Conservation (phyloP, 805 yeast species). For the Isabelozyma heimii region DNA sequence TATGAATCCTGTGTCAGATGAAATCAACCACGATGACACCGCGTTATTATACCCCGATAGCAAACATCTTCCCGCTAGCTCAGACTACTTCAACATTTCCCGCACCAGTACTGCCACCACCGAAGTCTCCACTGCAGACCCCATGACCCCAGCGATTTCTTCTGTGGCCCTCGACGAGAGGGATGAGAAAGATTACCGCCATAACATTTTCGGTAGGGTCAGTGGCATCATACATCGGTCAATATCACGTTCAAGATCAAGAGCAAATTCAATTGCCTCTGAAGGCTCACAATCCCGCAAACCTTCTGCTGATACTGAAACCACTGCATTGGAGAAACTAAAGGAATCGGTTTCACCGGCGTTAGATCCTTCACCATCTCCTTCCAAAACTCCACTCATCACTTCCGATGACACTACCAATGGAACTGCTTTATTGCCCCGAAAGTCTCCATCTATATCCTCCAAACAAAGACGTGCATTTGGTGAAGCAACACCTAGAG, state of each 20-base stretch:
- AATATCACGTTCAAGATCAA: conserved; percentile 14
- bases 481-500: background rate
- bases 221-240: conserved; percentile 28
- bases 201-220: conserved; percentile 28
- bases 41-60: background rate
- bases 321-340: too few species aligned
- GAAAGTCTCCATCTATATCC: background rate
- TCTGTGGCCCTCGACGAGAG: conserved; percentile 2
- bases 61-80: conserved; percentile 1
- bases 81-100: conserved; percentile 8
- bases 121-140: conserved; percentile 7
- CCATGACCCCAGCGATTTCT: conserved; percentile 9
- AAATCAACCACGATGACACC: too few species aligned
- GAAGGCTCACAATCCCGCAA: background rate
- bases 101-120: conserved; percentile 12
- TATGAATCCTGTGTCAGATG: background rate
- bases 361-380: too few species aligned
- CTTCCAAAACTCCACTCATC: background rate
- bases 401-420: background rate
- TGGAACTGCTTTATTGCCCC: background rate
- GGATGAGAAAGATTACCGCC: conserved; percentile 12
- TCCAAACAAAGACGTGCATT: background rate
- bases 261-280: conserved; percentile 6
- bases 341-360: too few species aligned
- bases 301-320: background rate